Evolutionary conservation across 208 protist genomes (phyloP).

Genomic region (Trypanosoma rangeli): DNA sequence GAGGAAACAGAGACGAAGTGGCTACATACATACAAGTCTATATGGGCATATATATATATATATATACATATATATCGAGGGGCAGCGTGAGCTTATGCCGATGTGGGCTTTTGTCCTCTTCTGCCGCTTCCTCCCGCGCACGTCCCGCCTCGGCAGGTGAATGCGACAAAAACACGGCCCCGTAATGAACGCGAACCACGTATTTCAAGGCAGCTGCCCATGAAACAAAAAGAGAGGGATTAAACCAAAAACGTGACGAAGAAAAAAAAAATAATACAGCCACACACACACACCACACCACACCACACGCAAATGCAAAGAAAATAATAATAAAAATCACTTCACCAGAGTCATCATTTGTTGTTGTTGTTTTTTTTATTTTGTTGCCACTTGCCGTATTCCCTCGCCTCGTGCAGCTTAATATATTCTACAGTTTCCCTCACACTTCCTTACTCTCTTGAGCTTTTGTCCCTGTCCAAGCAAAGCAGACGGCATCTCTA

Average conservation of each 20-base stretch:
- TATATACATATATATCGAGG: constrained; percentile 5
- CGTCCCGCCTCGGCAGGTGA: background rate
- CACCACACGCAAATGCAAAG: constrained; percentile 1
- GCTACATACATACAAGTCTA: background rate
- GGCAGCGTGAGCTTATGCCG: background rate
- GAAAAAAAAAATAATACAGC: constrained; percentile 15
- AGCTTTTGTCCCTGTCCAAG: constrained; percentile 3
- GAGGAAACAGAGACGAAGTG: background rate
- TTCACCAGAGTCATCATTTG: background rate
- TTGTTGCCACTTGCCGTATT: background rate
- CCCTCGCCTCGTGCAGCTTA: background rate
- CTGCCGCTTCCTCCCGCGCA: background rate
- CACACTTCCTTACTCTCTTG: background rate
- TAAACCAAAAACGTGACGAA: background rate
- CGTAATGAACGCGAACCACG: background rate
- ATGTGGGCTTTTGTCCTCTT: background rate
- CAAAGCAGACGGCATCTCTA: constrained; percentile 24
- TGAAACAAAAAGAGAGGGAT: background rate
- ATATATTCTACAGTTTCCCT: constrained; percentile 13
- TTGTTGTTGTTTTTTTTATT: constrained; percentile 9
- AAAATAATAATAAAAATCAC: constrained; percentile 4
- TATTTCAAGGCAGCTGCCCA: background rate
- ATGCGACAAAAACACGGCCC: background rate
- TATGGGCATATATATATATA: background rate
- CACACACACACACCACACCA: background rate